Percentiles rank a stretch among this genome's conserved stretches.
Conservation (phyloP, 495 filamentous ascomycete genomes). For the Trichocladium uniseriatum region DNA sequence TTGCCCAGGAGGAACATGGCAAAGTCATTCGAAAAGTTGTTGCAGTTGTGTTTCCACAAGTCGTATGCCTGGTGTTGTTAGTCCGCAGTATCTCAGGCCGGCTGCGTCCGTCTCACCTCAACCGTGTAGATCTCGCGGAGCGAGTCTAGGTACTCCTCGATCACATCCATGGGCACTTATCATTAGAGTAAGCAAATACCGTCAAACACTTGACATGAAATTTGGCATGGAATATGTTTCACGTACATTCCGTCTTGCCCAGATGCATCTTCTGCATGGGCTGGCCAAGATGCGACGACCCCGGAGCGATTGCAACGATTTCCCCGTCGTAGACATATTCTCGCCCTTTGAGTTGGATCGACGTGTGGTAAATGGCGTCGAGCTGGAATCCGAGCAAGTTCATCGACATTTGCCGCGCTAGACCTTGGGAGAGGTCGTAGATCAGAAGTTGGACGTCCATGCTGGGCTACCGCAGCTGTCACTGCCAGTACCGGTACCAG, state of each 20-base stretch:
- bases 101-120: constrained; percentile 44
- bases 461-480: too few relatives aligned
- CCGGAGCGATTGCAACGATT: constrained; percentile 70
- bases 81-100: background rate
- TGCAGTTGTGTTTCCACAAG: constrained; percentile 82
- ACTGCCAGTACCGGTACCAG: background rate
- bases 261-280: constrained; percentile 70
- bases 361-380: constrained; percentile 88
- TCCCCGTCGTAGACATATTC: constrained; percentile 52
- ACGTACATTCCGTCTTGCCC: constrained; percentile 53
- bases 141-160: constrained; percentile 82
- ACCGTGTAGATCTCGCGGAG: constrained; percentile 73
- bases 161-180: constrained; percentile 64
- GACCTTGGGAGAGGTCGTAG: constrained; percentile 81
- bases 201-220: background rate
- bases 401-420: constrained; percentile 39
- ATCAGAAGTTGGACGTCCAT: constrained; percentile 92
- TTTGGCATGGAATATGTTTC: too few relatives aligned
- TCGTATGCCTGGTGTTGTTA: constrained; percentile 58
- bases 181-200: background rate
- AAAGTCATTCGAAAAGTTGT: constrained; percentile 96
- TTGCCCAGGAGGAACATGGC: constrained; percentile 83
- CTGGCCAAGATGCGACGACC: constrained; percentile 73
- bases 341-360: constrained; percentile 65
- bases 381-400: constrained; percentile 60